Conservation (phyloP, 2,329 filamentous ascomycete species). For the Mycocentrospora acerina region DNA sequence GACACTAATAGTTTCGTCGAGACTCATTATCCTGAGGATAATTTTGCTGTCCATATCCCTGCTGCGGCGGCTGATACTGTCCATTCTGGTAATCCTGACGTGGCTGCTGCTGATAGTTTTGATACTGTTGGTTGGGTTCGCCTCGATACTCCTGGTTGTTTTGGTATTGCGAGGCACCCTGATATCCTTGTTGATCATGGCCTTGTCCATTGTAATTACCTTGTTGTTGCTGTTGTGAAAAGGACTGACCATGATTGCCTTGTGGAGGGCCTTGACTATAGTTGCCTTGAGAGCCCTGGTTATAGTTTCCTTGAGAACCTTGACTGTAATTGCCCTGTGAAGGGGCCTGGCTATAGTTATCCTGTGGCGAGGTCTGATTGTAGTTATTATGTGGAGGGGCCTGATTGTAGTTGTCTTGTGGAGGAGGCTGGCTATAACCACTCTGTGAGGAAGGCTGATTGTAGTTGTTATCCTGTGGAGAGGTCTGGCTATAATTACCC, state of each 20-base stretch:
- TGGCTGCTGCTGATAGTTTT: slow-evolving; percentile 4
- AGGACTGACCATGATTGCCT: no score
- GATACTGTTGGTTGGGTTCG: slow-evolving; percentile 7
- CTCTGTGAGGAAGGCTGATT: no score
- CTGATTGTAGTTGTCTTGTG: neutral
- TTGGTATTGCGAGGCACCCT: slow-evolving; percentile 9
- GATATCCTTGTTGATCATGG: slow-evolving; percentile 4
- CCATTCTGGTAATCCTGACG: slow-evolving; percentile 3
- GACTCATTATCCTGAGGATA: slow-evolving; percentile 9
- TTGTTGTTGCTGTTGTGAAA: no score
- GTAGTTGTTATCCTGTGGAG: slow-evolving; percentile 7
- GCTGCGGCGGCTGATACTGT: slow-evolving; percentile 5
- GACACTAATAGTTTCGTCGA: slow-evolving; percentile 4
- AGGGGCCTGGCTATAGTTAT: neutral
- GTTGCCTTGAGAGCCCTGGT: no score
- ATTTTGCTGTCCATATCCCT: slow-evolving; percentile 8
- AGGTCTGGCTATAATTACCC: slow-evolving; percentile 5
- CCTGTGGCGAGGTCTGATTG: neutral
- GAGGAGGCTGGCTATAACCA: neutral
- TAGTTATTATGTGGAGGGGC: neutral
- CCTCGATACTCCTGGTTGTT: slow-evolving; percentile 8
- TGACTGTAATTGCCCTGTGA: slow-evolving; percentile 2
- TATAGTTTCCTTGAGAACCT: no score
- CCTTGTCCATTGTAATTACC: slow-evolving; percentile 6
- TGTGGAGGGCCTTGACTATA: no score